Base-by-base conservation (phyloP, 225 moss, liverwort and hornwort genomes). In the Bryoerythrophyllum caledonicum region DNA sequence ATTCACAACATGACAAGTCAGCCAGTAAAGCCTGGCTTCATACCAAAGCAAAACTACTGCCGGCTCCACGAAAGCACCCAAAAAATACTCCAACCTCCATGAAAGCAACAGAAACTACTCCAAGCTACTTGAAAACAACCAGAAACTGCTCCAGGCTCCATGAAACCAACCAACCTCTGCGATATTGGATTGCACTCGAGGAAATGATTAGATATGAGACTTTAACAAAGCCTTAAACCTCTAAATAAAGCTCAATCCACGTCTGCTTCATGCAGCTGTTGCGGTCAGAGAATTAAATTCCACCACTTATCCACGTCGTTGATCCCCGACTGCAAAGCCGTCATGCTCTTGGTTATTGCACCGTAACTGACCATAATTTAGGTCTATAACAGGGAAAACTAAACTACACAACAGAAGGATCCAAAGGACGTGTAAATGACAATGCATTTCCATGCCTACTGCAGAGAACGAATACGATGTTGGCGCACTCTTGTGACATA, bases 231-330 rank as follows among this genome's bases (percentile, higher is more conserved):
- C 26, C 34, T 19, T 26, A 11, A 37, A 37, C 23, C 55, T 43
- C 32, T n/a, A 57, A 44, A 43, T 30, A 21, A 58, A 58, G 66
- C 66, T 28, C 30, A 41, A n/a, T 57, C 56, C 65, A 43, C 16
- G 44, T 57, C 14, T 54, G 25, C 38, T 52, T 37, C 73, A 35
- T 21, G 38, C 32, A 32, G 32, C 32, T 32, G 32, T 32, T 32
- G 32, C 5, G 32, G 59, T 72, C 9, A 54, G 5, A n/a, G 35
- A 49, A 62, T 51, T 8, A 56, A 40, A 27, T 74, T 37, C 19
- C 62, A 74, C 55, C 55, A 74, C 74, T 56, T 40, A n/a, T 43
- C 38, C 55, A 65, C 12, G 28, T 23, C 40, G 65, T 12, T 56
- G 15, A 38, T 57, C 57, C 54, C 21, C 34, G 20, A 30, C 32